These are phyloP conservation scores for Pseudoscleropodium purum DNA, from an alignment of 225 moss, liverwort and hornwort species.

Conservation along the genomic window DNA sequence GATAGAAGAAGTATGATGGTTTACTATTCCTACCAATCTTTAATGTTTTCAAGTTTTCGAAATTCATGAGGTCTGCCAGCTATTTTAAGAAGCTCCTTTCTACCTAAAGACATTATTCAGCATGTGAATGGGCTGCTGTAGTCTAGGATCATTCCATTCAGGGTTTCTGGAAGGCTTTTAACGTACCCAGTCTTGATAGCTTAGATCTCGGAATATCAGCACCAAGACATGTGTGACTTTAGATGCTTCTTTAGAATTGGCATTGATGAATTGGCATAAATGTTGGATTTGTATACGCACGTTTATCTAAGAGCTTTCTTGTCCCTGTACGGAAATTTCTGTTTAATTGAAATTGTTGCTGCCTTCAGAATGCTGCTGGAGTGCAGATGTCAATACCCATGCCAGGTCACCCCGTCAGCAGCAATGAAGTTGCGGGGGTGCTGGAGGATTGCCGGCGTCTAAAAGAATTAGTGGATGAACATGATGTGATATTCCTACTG, in stretches of 20 bases:
- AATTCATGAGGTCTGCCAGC: background rate
- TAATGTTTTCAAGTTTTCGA: background rate
- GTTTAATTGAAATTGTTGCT: background rate
- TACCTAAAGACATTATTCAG: background rate
- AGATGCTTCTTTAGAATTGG: background rate
- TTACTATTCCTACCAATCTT: background rate
- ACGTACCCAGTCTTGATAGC: background rate
- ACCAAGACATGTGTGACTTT: background rate
- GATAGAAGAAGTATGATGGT: background rate
- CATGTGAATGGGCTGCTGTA: background rate
- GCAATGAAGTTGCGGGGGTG: constrained; percentile 53
- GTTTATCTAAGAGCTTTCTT: background rate
- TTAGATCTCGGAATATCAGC: background rate
- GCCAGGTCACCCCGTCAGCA: constrained; percentile 81
- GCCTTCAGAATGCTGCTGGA: constrained; percentile 61
- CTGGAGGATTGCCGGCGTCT: constrained; percentile 56
- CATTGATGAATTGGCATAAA: background rate
- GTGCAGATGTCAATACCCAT: constrained; percentile 84
- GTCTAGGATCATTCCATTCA: background rate
- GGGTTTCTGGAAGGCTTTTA: background rate
- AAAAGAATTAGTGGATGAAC: constrained; percentile 70
- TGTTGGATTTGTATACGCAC: background rate
- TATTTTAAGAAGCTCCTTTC: background rate
- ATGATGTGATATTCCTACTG: constrained; percentile 78
- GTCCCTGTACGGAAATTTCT: background rate